Evolutionary conservation across 306 rosid species (phyloP), one percentile per base, ranked within the genome.

Genomic region (Dryas alaskensis): DNA sequence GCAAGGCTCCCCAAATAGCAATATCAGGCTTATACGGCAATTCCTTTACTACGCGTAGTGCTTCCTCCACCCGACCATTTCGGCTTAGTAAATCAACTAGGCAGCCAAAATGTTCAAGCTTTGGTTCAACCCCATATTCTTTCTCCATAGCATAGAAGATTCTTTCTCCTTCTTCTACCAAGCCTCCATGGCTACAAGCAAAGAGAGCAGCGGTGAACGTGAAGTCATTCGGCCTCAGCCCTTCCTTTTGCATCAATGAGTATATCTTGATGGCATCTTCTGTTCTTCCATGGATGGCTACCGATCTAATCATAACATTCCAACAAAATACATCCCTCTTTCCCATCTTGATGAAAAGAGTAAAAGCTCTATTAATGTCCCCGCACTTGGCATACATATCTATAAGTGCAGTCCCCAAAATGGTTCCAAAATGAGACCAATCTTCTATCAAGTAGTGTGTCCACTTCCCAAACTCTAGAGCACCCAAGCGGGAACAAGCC

Each of bases 341-440:
- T 47, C 83, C 73, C 37, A 74, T 61, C 61, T 80, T 74, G 68
- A 69, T 14, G 45, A 80, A 74, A 3, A 63, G 72, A 0, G 37
- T 47, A 71, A 69, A 69, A 2, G 76, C 76, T 55, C 73, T 74
- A 31, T 69, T 54, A 54, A 80, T 74, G 65, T 80, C 83, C 31
- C 83, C 73, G 60, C 83, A 74, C 16, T 69, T 74, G 1, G 80
- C 80, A 75, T 80, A 69, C 83, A 80, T 80, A 19, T 69, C 79
- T 10, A 69, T 48, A 0, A 80, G 76, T 6, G 83, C 69, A 69
- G 83, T 69, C 43, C 76, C 76, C 16, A 53, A 55, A 69, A 80
- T 74, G 55, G 67, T 61, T 46, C 80, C 83, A 48, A 80, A 77
- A 31, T 49, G 73, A 54, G 73, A 69, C 73, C 79, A 62, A 58